These are phyloP conservation scores for Phaeosphaeriaceae sp. DNA, from an alignment of 2,329 filamentous ascomycete species.

Conservation along the genomic window DNA sequence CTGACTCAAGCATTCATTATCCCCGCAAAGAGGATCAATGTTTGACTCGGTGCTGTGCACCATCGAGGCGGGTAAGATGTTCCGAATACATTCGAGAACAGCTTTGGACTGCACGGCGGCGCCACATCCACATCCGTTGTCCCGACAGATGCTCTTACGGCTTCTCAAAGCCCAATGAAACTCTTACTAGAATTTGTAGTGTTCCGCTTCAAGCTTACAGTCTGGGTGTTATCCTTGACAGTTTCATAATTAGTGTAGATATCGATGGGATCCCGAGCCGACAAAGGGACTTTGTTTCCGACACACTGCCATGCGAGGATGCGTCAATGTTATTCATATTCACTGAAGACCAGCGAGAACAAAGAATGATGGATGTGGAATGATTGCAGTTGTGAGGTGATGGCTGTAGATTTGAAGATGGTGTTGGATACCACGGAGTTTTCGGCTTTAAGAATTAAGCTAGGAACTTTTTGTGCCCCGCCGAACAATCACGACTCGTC, in stretches of 20 bases:
- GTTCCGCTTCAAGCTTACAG: no score
- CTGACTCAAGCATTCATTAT: neutral
- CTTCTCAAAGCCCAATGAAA: no score
- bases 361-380: neutral
- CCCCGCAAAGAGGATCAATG: neutral
- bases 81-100: neutral
- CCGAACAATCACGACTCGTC: constrained; percentile 1
- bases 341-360: no score
- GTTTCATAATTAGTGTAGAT: no score
- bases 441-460: neutral
- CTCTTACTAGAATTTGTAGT: no score
- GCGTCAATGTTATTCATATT: no score
- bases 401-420: neutral
- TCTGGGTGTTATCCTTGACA: no score
- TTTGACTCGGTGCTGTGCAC: neutral
- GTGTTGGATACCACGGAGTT: neutral
- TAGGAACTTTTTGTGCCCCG: constrained; percentile 6
- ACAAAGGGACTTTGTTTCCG: no score
- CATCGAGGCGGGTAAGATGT: neutral
- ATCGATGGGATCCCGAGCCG: no score
- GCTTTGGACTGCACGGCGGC: neutral
- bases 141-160: neutral
- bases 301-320: no score
- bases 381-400: neutral
- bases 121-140: neutral